These are phyloP conservation scores for Pythium scleroteichum DNA, from an alignment of 352 stramenopile species.

Conservation along the genomic window DNA sequence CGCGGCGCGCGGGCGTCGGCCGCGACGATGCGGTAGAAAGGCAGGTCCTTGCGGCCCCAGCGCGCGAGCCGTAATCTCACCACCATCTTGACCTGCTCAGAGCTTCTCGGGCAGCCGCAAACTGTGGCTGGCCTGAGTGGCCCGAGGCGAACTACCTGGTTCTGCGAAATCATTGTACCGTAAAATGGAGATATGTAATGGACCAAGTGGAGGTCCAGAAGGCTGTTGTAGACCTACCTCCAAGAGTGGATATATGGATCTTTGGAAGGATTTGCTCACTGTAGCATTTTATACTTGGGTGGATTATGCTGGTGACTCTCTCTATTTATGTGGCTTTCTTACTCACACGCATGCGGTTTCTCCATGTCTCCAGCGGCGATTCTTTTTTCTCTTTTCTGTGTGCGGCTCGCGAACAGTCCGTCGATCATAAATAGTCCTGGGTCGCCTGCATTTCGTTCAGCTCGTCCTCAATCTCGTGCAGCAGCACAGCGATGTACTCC, in stretches of 20 bases:
- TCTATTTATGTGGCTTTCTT: not conserved
- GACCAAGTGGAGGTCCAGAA: not conserved
- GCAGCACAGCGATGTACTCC: conserved; percentile 62
- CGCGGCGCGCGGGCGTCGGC: conserved; percentile 79
- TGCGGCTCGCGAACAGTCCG: not conserved
- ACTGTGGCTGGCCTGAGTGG: not conserved
- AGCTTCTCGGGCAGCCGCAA: not conserved
- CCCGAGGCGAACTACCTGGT: not conserved
- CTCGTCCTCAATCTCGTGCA: conserved; percentile 45
- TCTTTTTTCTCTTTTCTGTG: not conserved
- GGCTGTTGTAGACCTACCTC: not conserved
- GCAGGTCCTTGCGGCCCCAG: conserved; percentile 86
- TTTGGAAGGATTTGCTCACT: too few species aligned
- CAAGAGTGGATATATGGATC: not conserved
- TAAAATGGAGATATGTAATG: too few species aligned
- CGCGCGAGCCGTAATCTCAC: conserved; percentile 85
- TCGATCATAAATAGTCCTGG: conserved; percentile 35
- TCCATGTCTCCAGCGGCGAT: not conserved
- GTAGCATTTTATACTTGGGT: too few species aligned
- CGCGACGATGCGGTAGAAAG: conserved; percentile 89
- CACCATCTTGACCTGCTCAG: conserved; percentile 49
- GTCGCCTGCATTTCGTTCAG: conserved; percentile 33
- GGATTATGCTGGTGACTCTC: too few species aligned
- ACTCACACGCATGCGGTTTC: not conserved
- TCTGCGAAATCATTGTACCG: not conserved